Base-by-base conservation (phyloP, 2,329 filamentous ascomycete species). In the Xylaria sp. region DNA sequence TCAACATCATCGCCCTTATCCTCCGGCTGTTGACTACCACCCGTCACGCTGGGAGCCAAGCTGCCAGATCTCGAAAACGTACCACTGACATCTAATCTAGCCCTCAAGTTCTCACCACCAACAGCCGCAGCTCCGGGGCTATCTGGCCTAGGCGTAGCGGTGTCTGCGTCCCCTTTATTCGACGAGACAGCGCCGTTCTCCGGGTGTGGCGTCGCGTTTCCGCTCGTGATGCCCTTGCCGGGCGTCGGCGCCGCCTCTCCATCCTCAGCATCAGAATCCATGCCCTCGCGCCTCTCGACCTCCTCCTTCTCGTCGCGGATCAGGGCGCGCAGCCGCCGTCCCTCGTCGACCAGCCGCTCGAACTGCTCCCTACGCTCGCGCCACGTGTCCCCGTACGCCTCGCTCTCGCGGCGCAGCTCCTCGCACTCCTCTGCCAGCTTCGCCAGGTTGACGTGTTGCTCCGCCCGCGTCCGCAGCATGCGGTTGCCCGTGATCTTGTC, bases 271-370 rank as follows among this genome's bases (percentile, higher is more conserved):
- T 89, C 90, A 72, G 89, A 89, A 65, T 89, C 87, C 89, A 93
- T 93, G 36, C 93, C 93, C 79, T 97, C 93, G 63, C 93, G 88
- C 49, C 93, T 86, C 81, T 97, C 94, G 0, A 96, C 93, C 81
- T 97, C 94, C 79, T 97, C 94, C 82, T 97, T 97, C 84, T 97
- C 95, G 76, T 97, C 94, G 69, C 94, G 90, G 76, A 98, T 97
- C 79, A 97, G 86, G 58, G 93, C 87, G 66, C 94, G 85, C 79
- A 98, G 86, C 71, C 93, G 86, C 87, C 92, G 92, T n/a, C 93
- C 93, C 82, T 97, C 95, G 68, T 94, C 92, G 78, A 97, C 92
- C 75, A 98, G 94, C 65, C 89, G 87, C 66, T 91, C 92, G 80
- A 97, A 97, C 80, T 97, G 93, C 74, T 93, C 92, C 70, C 92